phyloP scores from a whole-genome alignment of 306 rosid species.

The Cyamopsis tetragonoloba region DNA sequence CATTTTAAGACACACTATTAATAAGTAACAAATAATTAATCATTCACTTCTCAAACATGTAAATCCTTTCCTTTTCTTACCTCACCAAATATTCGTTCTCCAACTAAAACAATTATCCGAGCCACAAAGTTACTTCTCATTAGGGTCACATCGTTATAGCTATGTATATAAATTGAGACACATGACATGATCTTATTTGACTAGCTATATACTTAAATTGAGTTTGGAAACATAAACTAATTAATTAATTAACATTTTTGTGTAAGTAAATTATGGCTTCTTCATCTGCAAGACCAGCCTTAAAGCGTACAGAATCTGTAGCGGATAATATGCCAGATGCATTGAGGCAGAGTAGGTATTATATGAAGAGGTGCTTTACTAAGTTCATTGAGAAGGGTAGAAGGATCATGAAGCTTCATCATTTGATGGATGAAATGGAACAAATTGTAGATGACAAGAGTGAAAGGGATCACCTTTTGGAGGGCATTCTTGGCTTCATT shows the following conservation, averaged over 20 bases:
- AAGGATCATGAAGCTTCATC: conserved; percentile 59
- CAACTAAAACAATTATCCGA: conserved; percentile 19
- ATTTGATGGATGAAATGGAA: conserved; percentile 79
- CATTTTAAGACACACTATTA: conserved; percentile 24
- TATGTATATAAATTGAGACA: conserved; percentile 32
- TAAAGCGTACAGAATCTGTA: conserved; percentile 47
- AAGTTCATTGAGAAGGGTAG: conserved; percentile 71
- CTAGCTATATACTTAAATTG: too few species aligned
- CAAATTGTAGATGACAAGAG: conserved; percentile 47
- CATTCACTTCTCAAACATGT: conserved; percentile 28
- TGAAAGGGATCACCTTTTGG: conserved; percentile 60
- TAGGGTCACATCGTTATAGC: conserved; percentile 24
- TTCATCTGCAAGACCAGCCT: conserved; percentile 23
- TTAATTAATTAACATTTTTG: neutral
- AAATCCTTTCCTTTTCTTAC: conserved; percentile 46
- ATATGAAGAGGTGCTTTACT: conserved; percentile 80
- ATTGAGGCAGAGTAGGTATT: conserved; percentile 59
- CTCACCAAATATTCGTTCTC: conserved; percentile 41
- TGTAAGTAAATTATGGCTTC: too few species aligned
- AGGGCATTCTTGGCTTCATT: conserved; percentile 65
- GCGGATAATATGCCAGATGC: conserved; percentile 79
- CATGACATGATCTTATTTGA: conserved; percentile 3
- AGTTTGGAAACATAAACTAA: too few species aligned
- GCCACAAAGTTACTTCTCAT: neutral
- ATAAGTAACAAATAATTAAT: too few species aligned